Evolutionary conservation across 202 grass and related monocot genomes (phyloP).

Genomic region (Miscanthus sacchariflorus): DNA sequence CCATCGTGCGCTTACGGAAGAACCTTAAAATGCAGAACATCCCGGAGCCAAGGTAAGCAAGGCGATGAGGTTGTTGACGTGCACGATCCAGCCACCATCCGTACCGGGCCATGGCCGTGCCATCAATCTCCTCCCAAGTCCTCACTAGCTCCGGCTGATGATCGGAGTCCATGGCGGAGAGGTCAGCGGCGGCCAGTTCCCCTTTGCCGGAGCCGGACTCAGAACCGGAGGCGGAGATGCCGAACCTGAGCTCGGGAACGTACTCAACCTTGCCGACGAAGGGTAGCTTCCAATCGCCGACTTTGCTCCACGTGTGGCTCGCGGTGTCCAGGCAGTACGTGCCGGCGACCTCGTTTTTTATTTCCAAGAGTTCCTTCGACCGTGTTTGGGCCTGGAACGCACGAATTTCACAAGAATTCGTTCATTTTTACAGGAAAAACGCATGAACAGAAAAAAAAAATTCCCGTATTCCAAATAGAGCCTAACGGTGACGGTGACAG

Average conservation of each 20-base stretch:
- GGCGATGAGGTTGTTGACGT: no score
- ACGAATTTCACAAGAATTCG: no score
- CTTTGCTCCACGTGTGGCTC: neutral
- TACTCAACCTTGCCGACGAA: constrained; percentile 8
- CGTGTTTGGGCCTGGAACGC: no score
- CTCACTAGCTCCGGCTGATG: neutral
- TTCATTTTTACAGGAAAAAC: no score
- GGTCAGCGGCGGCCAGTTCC: constrained; percentile 2
- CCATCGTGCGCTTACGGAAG: neutral
- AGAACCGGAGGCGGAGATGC: neutral
- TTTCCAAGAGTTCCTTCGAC: no score
- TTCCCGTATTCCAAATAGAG: no score
- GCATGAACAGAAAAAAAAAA: no score
- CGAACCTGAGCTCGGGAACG: constrained; percentile 12
- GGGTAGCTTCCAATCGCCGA: neutral
- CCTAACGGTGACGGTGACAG: no score
- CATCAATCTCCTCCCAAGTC: neutral
- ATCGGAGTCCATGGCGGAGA: neutral
- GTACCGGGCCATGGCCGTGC: no score
- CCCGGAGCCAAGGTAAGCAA: neutral
- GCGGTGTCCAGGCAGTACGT: neutral
- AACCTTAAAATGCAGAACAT: constrained; percentile 8
- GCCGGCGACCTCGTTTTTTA: neutral
- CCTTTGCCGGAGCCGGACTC: no score
- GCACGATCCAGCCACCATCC: no score